Evolutionary conservation across 768 basidiomycete species (phyloP), one percentile per base, ranked within the genome.

Genomic region (Phanerodontia chrysosporium): DNA sequence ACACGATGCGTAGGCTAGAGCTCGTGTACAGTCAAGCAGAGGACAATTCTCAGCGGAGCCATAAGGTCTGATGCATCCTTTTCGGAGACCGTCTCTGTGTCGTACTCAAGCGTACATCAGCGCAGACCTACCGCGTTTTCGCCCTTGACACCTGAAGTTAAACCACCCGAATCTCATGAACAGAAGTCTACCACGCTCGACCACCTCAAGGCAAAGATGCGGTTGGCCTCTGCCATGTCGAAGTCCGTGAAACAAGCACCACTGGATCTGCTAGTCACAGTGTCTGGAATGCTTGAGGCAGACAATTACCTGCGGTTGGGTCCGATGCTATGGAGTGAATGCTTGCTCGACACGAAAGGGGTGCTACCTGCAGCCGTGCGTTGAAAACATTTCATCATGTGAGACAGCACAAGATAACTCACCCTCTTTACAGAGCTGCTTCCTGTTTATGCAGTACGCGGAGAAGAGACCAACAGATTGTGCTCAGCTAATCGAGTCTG

Each of bases 361-460:
- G 45, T 55, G 55, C 29, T 75, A 73, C 62, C 61, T 72, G 3
- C 74, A 74, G 48, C 66, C 76, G 18, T 73, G 82, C 29, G 89
- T 88, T 36, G 45, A 25, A 32, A 24, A 46, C 18, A 16, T 13
- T 35, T 35, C 32, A 35, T 60, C 28, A n/a, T n/a, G n/a, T n/a
- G n/a, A n/a, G n/a, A n/a, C n/a, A n/a, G n/a, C n/a, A n/a, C n/a
- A n/a, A n/a, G n/a, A n/a, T n/a, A n/a, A n/a, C n/a, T n/a, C n/a
- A n/a, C n/a, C n/a, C n/a, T n/a, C n/a, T n/a, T n/a, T n/a, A n/a
- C n/a, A 76, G 75, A 65, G 82, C 3, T 84, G 81, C 63, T 90
- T 86, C 67, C 71, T 91, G 24, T 59, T 84, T 25, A 89, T 89
- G 85, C 86, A 88, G 69, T 86, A 82, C 62, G 86, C 85, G 0